These are phyloP conservation scores for Claviceps pazoutovae DNA, from an alignment of 2,329 filamentous ascomycete species.

Conservation along the genomic window DNA sequence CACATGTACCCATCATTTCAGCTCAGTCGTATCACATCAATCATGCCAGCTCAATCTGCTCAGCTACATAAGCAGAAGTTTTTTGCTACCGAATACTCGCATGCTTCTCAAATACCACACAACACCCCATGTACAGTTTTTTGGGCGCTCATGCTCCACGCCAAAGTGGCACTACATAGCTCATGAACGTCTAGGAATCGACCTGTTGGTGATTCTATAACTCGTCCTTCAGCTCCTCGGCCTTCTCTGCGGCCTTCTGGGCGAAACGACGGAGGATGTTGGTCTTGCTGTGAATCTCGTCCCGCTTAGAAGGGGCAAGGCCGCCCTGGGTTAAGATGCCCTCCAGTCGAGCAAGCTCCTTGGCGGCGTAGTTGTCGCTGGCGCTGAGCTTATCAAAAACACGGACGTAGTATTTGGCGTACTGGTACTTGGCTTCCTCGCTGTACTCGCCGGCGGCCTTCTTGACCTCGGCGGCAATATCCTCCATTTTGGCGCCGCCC, in stretches of 20 bases:
- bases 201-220: conserved; percentile 15
- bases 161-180: neutral
- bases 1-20: neutral
- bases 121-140: neutral
- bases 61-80: neutral
- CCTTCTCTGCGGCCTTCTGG: conserved; percentile 40
- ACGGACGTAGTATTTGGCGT: conserved; percentile 86
- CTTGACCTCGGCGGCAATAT: conserved; percentile 57
- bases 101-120: neutral
- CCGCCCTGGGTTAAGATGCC: conserved; percentile 76
- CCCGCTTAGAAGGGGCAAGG: conserved; percentile 70
- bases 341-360: conserved; percentile 72
- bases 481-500: conserved; percentile 45
- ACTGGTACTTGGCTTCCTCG: conserved; percentile 53
- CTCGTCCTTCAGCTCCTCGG: conserved; percentile 35
- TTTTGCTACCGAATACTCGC: neutral
- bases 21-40: no score
- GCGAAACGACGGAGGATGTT: conserved; percentile 78
- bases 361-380: conserved; percentile 66
- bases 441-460: conserved; percentile 54
- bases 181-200: conserved; percentile 1
- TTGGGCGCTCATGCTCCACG: neutral
- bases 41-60: neutral
- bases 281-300: conserved; percentile 73
- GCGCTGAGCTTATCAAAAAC: conserved; percentile 73